A percentile compares a stretch with the other conserved stretches of the same genome.
Conservation (phyloP, 164 flowering plant genomes). For the Dillenia turbinata region DNA sequence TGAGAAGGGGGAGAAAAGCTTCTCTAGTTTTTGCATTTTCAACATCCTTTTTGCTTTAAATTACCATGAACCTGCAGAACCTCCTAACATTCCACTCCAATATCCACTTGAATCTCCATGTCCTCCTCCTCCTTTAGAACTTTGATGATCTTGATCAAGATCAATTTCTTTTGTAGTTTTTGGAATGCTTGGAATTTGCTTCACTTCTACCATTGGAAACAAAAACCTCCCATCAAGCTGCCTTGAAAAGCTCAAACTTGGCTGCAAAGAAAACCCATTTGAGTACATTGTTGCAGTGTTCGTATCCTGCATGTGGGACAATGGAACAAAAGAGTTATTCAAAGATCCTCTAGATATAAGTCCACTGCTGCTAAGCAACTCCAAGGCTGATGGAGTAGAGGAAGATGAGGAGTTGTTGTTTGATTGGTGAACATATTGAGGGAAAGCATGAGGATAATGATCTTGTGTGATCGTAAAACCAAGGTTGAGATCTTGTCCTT, state of each 20-base stretch:
- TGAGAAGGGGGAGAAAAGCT: no score
- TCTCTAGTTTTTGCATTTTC: no score
- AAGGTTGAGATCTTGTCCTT: conserved; percentile 58
- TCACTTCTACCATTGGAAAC: conserved; percentile 54
- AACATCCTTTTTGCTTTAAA: background rate
- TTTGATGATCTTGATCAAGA: background rate
- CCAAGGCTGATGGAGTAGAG: no score
- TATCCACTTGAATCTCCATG: conserved; percentile 39
- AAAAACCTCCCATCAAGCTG: conserved; percentile 33
- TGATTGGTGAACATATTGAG: conserved; percentile 34
- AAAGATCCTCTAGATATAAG: no score
- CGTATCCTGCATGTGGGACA: no score
- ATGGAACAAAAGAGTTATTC: no score
- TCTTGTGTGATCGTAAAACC: conserved; percentile 30
- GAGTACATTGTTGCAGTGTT: no score
- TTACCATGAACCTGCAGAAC: conserved; percentile 51
- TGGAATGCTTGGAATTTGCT: conserved; percentile 28
- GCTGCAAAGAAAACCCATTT: conserved; percentile 9
- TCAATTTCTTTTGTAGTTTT: background rate
- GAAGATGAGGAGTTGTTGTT: conserved; percentile 9
- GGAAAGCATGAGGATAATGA: conserved; percentile 24
- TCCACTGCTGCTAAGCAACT: no score
- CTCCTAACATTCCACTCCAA: conserved; percentile 65
- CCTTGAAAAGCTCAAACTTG: conserved; percentile 20
- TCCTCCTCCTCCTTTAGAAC: conserved; percentile 11